These are phyloP conservation scores for Alopecurus myosuroides DNA, from an alignment of 176 grass and related monocot genomes.

Conservation along the genomic window DNA sequence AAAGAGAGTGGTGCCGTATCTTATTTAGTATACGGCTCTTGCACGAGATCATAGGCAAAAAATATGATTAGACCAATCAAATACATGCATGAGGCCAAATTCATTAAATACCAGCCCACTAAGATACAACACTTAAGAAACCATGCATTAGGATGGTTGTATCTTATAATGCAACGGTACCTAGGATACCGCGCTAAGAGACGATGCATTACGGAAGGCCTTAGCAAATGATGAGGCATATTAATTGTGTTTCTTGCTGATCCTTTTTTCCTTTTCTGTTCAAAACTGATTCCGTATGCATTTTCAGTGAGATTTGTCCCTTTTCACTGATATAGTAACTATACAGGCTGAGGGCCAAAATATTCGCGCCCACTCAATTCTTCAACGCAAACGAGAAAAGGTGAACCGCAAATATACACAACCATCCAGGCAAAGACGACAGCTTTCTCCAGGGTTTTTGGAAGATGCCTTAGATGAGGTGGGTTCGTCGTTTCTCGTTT, in stretches of 20 bases:
- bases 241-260: not conserved
- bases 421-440: slow-evolving; percentile 47
- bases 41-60: too few species aligned
- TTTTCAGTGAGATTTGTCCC: slow-evolving; percentile 1
- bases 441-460: slow-evolving; percentile 77
- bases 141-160: too few species aligned
- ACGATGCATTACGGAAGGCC: too few species aligned
- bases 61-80: too few species aligned
- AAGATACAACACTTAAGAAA: too few species aligned
- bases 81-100: too few species aligned
- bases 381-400: slow-evolving; percentile 73
- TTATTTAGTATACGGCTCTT: too few species aligned
- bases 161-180: too few species aligned
- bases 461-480: slow-evolving; percentile 95
- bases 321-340: slow-evolving; percentile 24
- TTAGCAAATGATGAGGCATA: not conserved
- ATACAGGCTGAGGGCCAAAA: slow-evolving; percentile 60
- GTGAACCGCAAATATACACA: slow-evolving; percentile 78
- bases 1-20: too few species aligned
- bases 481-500: slow-evolving; percentile 22
- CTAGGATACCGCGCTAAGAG: too few species aligned
- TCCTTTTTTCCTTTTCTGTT: not conserved
- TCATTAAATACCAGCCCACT: too few species aligned
- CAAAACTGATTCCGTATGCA: not conserved
- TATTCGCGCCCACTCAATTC: slow-evolving; percentile 73